Conservation (phyloP, 768 basidiomycete species). For the Gymnopilus dilepis region DNA sequence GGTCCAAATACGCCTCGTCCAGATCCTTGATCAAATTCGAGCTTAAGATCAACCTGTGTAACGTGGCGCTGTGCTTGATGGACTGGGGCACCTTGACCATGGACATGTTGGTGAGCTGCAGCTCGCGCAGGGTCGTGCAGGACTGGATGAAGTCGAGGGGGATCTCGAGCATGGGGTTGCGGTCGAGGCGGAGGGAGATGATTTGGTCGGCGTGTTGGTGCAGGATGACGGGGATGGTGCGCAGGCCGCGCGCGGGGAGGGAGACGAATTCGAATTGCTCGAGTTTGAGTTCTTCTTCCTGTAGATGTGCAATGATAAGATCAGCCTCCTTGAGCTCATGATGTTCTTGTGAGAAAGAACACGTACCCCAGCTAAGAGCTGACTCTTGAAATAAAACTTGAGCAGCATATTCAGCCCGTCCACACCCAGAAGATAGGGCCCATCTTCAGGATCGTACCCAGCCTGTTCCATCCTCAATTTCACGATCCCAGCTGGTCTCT, state of each 20-base stretch:
- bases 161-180: slow-evolving; percentile 95
- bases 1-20: slow-evolving; percentile 82
- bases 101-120: slow-evolving; percentile 89
- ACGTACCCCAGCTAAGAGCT: slow-evolving; percentile 67
- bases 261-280: slow-evolving; percentile 81
- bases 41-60: slow-evolving; percentile 86
- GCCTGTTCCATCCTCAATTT: slow-evolving; percentile 85
- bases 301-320: background rate
- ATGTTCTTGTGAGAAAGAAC: no score
- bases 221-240: slow-evolving; percentile 86
- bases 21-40: slow-evolving; percentile 91
- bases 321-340: background rate
- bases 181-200: slow-evolving; percentile 83
- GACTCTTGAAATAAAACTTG: slow-evolving; percentile 89
- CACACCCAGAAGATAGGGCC: slow-evolving; percentile 73
- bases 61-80: slow-evolving; percentile 72
- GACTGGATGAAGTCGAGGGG: slow-evolving; percentile 96
- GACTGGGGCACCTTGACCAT: slow-evolving; percentile 92
- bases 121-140: slow-evolving; percentile 81
- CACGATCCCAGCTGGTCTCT: slow-evolving; percentile 86
- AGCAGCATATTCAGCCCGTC: slow-evolving; percentile 86
- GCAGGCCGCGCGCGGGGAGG: slow-evolving; percentile 78
- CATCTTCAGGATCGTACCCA: slow-evolving; percentile 85
- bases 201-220: slow-evolving; percentile 87
- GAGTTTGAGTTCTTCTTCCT: slow-evolving; percentile 79